phyloP scores from a whole-genome alignment of 2,329 filamentous ascomycete genomes.

The Dissoconium aciculare region DNA sequence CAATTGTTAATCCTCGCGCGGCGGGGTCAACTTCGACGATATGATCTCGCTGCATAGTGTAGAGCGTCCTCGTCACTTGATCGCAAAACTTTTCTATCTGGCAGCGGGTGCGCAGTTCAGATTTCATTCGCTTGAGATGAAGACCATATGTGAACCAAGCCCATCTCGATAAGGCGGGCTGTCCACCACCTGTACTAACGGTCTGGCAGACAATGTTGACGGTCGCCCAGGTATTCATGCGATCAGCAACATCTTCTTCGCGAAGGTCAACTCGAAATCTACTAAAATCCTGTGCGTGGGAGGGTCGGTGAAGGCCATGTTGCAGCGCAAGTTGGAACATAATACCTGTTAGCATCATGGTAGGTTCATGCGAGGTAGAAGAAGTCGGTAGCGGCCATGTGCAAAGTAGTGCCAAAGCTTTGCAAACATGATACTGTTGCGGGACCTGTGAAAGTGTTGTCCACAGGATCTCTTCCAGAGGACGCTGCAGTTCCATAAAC shows the following conservation, averaged over 20 bases:
- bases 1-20: conserved; percentile 23
- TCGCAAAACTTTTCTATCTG: conserved; percentile 62
- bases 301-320: conserved; percentile 66
- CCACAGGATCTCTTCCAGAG: conserved; percentile 59
- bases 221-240: conserved; percentile 68
- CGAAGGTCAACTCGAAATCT: conserved; percentile 51
- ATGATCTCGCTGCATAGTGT: conserved; percentile 60
- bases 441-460: conserved; percentile 62
- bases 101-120: conserved; percentile 51
- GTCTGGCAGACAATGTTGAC: conserved; percentile 72
- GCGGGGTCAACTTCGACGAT: conserved; percentile 36
- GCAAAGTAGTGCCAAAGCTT: conserved; percentile 64
- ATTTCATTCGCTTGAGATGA: conserved; percentile 48
- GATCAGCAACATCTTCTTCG: conserved; percentile 63
- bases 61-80: conserved; percentile 65
- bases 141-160: conserved; percentile 57
- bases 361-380: conserved; percentile 64
- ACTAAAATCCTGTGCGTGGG: conserved; percentile 71
- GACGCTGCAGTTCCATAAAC: conserved; percentile 49
- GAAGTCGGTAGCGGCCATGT: conserved; percentile 75
- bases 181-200: conserved; percentile 69
- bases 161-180: conserved; percentile 43
- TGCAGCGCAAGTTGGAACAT: conserved; percentile 82
- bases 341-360: conserved; percentile 64
- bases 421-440: conserved; percentile 65